These are phyloP conservation scores for Sporothrix globosa DNA, from an alignment of 2,329 filamentous ascomycete species.

Conservation along the genomic window DNA sequence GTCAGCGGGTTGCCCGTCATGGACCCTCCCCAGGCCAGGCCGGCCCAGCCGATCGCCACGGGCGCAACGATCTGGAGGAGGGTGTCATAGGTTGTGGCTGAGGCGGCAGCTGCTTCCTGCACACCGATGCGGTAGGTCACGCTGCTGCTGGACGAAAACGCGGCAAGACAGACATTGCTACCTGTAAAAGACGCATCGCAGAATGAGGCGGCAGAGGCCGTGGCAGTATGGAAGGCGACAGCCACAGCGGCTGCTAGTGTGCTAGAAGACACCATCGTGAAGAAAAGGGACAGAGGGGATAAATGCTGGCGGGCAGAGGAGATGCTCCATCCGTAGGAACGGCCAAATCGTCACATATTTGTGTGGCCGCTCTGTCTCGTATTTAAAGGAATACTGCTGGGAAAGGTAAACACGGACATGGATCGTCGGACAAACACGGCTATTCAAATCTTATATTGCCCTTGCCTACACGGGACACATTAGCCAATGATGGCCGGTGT, in stretches of 20 bases:
- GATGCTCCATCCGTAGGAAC: too few relatives aligned
- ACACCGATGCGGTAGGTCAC: conserved; percentile 40
- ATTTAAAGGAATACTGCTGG: background rate
- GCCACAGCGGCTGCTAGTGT: background rate
- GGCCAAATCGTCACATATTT: too few relatives aligned
- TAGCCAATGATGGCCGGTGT: background rate
- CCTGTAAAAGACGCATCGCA: conserved; percentile 20
- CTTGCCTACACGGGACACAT: background rate
- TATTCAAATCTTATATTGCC: background rate
- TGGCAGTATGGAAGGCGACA: background rate
- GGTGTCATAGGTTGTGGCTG: conserved; percentile 42
- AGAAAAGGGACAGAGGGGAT: background rate
- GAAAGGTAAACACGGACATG: conserved; percentile 4
- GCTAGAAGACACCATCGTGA: background rate
- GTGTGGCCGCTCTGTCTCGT: too few relatives aligned
- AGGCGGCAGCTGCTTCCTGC: conserved; percentile 35
- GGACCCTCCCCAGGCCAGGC: conserved; percentile 47
- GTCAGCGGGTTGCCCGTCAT: conserved; percentile 48
- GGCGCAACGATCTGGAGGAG: conserved; percentile 46
- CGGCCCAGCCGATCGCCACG: conserved; percentile 44
- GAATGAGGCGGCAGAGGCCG: background rate
- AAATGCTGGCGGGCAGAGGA: background rate
- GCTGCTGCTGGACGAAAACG: conserved; percentile 34
- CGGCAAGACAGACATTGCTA: conserved; percentile 34
- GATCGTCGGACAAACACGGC: background rate